Conservation (phyloP, 768 basidiomycete genomes). For the Solioccasus polychromus region DNA sequence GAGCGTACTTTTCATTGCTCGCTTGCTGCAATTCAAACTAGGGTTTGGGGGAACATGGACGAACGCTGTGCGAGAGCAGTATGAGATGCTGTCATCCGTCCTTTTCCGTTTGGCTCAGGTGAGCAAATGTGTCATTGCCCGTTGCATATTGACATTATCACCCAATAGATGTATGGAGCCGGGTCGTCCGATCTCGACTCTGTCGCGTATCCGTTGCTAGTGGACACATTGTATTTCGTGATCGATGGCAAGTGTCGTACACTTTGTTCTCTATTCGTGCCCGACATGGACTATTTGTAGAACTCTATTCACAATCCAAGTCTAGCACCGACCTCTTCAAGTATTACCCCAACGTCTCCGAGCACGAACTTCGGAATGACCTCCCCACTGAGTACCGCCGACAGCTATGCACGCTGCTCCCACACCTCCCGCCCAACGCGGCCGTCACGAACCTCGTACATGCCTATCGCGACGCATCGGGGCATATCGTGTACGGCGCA, state of each 20-base stretch:
- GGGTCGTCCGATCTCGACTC: constrained; percentile 50
- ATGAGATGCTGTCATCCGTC: constrained; percentile 37
- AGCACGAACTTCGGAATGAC: constrained; percentile 51
- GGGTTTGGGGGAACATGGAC: constrained; percentile 64
- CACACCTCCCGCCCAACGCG: constrained; percentile 47
- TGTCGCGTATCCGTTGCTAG: constrained; percentile 58
- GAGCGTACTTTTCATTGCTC: constrained; percentile 54
- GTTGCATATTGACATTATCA: background rate
- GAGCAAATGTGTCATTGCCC: constrained; percentile 24
- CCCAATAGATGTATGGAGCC: constrained; percentile 49
- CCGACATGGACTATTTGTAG: constrained; percentile 36
- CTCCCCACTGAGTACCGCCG: constrained; percentile 54
- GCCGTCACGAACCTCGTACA: constrained; percentile 57
- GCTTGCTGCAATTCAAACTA: constrained; percentile 71
- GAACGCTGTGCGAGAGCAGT: constrained; percentile 43
- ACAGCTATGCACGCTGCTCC: constrained; percentile 58
- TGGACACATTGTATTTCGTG: constrained; percentile 73
- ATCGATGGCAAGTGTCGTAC: constrained; percentile 56
- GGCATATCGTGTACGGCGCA: constrained; percentile 45
- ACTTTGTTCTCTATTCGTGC: no score
- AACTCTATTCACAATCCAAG: constrained; percentile 61
- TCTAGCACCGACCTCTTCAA: constrained; percentile 58
- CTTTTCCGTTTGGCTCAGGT: constrained; percentile 56
- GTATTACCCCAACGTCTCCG: constrained; percentile 53
- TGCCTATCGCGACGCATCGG: constrained; percentile 53